phyloP scores from a whole-genome alignment of 1,284 basidiomycete species.

The Ceratobasidium papillatum region DNA sequence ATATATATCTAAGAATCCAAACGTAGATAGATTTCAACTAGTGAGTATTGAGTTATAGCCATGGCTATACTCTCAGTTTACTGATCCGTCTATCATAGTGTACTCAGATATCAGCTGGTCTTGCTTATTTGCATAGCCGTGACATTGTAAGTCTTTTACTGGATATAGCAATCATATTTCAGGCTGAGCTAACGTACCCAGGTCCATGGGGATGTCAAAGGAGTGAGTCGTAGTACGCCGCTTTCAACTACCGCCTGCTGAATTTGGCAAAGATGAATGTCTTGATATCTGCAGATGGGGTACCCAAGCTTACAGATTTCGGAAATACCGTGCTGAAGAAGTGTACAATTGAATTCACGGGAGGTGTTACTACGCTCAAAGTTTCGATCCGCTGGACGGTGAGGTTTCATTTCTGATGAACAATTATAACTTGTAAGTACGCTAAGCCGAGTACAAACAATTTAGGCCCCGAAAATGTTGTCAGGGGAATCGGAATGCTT shows the following conservation, averaged over 20 bases:
- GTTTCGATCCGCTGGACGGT: constrained; percentile 16
- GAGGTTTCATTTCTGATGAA: background rate
- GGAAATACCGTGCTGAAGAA: background rate
- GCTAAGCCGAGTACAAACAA: background rate
- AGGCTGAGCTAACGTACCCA: background rate
- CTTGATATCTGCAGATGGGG: background rate
- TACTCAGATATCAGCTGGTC: background rate
- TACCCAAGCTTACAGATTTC: background rate
- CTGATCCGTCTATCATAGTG: background rate
- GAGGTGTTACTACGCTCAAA: background rate
- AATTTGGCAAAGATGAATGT: background rate
- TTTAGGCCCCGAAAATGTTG: background rate
- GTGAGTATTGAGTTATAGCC: background rate
- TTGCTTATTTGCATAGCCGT: background rate
- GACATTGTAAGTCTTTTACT: background rate
- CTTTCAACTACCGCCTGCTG: background rate
- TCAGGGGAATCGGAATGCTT: background rate
- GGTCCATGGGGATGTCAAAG: constrained; percentile 20
- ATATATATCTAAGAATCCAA: background rate
- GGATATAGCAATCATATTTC: background rate
- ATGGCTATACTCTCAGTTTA: background rate
- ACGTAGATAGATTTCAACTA: background rate
- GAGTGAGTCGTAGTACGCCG: background rate
- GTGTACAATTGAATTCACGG: background rate
- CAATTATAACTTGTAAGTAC: background rate